phyloP scores from a whole-genome alignment of 2,329 filamentous ascomycete species.

The Aureobasidium mangrovei region DNA sequence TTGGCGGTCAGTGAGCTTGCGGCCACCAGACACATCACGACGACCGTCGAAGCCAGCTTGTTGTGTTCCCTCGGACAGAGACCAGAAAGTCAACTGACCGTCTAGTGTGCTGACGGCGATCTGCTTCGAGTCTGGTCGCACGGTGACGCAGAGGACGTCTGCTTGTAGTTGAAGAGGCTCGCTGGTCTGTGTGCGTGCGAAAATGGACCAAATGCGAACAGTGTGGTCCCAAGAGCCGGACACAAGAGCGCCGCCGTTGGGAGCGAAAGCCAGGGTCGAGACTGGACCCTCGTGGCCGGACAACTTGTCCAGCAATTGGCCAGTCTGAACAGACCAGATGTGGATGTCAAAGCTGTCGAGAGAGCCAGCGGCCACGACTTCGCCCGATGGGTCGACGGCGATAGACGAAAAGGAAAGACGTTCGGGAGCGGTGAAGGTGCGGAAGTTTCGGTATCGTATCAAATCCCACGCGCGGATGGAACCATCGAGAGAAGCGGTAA shows the following conservation, averaged over 20 bases:
- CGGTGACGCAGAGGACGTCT: slow-evolving; percentile 77
- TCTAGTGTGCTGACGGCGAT: slow-evolving; percentile 88
- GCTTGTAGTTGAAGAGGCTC: slow-evolving; percentile 88
- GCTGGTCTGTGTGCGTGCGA: slow-evolving; percentile 85
- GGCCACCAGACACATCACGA: slow-evolving; percentile 85
- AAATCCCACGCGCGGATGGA: slow-evolving; percentile 94
- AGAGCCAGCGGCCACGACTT: slow-evolving; percentile 91
- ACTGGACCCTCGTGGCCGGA: slow-evolving; percentile 92
- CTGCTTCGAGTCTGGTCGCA: slow-evolving; percentile 84
- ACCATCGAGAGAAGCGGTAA: slow-evolving; percentile 89
- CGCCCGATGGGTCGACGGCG: slow-evolving; percentile 93
- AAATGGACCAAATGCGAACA: slow-evolving; percentile 92
- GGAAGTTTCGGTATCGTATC: slow-evolving; percentile 91
- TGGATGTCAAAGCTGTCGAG: slow-evolving; percentile 95
- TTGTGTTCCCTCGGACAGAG: slow-evolving; percentile 77
- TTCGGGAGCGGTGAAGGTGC: slow-evolving; percentile 91
- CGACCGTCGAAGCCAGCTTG: slow-evolving; percentile 79
- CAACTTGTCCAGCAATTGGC: slow-evolving; percentile 83
- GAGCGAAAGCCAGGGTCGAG: slow-evolving; percentile 77
- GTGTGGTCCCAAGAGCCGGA: slow-evolving; percentile 97
- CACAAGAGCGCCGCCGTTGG: slow-evolving; percentile 72
- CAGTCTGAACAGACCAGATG: slow-evolving; percentile 97
- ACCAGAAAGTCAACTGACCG: slow-evolving; percentile 93
- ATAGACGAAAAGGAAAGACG: slow-evolving; percentile 87
- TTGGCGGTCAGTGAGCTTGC: slow-evolving; percentile 76